Base-by-base conservation (phyloP, 495 filamentous ascomycete genomes). In the Talaromyces liani region DNA sequence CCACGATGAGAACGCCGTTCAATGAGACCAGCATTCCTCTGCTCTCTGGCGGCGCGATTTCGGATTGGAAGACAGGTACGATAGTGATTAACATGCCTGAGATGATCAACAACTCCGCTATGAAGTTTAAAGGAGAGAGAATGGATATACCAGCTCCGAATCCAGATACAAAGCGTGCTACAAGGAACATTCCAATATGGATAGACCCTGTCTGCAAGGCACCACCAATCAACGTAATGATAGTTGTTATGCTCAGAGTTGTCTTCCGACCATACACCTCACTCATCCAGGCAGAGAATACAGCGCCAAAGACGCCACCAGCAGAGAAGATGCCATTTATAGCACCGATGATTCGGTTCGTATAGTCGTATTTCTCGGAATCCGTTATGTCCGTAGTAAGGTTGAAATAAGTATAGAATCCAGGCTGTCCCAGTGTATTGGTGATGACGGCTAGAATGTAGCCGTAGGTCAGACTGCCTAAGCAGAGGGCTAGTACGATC, bases 141-240 rank as follows among this genome's bases (percentile, higher is more conserved):
- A 27, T 27, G 27, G 27, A 27, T 27, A 73, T 68, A 47, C 74
- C 74, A 33, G 66, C 66, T 20, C 69, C 71, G 4, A 69, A 54
- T 6, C 74, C 74, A 9, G 72, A 70, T 27, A 76, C 53, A 45
- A 71, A 66, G 20, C 74, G 68, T 24, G 71, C 72, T 41, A 67
- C 72, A 57, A 76, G 72, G 65, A 76, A 70, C 68, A 74, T 72
- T 7, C 64, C 72, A 25, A 71, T 54, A 45, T 70, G 68, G 3
- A 64, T 63, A 24, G 72, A 71, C 12, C 71, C 73, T 24, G 77
- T 81, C 73, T 88, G 85, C 27, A 88, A 73, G 47, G 81, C 72
- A 62, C 80, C 78, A 70, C 86, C 86, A 58, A 76, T 63, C 0
- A 75, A 58, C 27, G 55, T 58, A 58, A 58, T 33, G 55, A 58